Conservation (phyloP, 1,139 yeast genomes). For the Hemisphaericaspora lyxosophila region DNA sequence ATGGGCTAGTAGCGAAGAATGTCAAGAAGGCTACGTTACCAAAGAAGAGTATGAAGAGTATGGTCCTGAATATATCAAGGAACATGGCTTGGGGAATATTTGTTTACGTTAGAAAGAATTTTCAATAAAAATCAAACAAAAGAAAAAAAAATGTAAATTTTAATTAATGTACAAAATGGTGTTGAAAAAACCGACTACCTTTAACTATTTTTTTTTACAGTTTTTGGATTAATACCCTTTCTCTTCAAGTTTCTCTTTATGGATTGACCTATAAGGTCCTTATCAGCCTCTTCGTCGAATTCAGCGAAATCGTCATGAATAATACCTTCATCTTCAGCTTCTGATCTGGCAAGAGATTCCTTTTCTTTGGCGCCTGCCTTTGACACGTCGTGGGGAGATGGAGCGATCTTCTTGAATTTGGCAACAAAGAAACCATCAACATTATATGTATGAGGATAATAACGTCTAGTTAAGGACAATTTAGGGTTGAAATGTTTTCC, state of each 20-base stretch:
- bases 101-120: constrained; percentile 20
- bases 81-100: constrained; percentile 77
- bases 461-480: constrained; percentile 82
- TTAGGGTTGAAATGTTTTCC: constrained; percentile 87
- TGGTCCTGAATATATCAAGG: constrained; percentile 88
- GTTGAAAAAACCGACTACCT: constrained; percentile 1
- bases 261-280: constrained; percentile 69
- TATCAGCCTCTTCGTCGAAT: constrained; percentile 77
- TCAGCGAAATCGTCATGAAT: constrained; percentile 84
- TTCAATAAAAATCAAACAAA: too few relatives aligned
- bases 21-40: constrained; percentile 54
- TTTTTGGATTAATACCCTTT: constrained; percentile 75
- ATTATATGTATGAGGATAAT: constrained; percentile 97
- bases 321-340: constrained; percentile 75
- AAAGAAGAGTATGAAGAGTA: constrained; percentile 78
- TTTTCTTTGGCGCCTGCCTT: constrained; percentile 90
- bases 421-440: constrained; percentile 99
- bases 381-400: constrained; percentile 79
- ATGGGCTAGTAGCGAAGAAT: constrained; percentile 59
- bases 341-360: constrained; percentile 77
- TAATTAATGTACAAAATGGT: constrained; percentile 1
- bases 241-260: constrained; percentile 71
- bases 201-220: constrained; percentile 19
- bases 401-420: constrained; percentile 86
- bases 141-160: too few relatives aligned